Conservation (phyloP, 768 basidiomycete genomes). For the Suillus clintonianus region DNA sequence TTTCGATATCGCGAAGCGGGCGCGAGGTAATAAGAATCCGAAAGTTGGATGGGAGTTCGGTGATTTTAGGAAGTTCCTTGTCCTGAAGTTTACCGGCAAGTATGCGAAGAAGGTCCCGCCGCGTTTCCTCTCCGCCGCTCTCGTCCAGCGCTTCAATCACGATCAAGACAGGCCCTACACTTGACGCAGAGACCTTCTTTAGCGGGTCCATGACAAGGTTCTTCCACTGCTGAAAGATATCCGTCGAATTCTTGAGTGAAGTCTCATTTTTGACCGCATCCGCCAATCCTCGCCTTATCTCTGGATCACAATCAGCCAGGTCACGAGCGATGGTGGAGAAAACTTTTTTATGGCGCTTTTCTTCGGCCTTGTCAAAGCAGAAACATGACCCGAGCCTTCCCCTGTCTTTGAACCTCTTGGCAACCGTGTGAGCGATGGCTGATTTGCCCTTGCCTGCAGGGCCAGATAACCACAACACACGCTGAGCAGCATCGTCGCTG, state of each 20-base stretch:
- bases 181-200: neutral
- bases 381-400: conserved; percentile 14
- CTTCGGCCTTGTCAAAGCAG: conserved; percentile 8
- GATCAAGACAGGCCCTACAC: conserved; percentile 13
- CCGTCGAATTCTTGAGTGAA: neutral
- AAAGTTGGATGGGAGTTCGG: conserved; percentile 8
- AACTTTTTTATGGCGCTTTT: conserved; percentile 9
- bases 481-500: conserved; percentile 1
- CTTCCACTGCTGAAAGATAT: neutral
- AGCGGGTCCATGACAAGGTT: neutral
- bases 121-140: conserved; percentile 7
- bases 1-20: neutral
- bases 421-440: conserved; percentile 10
- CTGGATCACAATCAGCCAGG: conserved; percentile 7
- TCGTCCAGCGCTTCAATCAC: conserved; percentile 27
- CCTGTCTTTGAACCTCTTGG: conserved; percentile 9
- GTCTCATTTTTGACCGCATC: neutral
- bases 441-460: conserved; percentile 28
- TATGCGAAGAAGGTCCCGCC: neutral
- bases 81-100: neutral
- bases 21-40: conserved; percentile 11
- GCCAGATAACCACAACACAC: conserved; percentile 25
- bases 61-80: neutral
- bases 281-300: neutral
- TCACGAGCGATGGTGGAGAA: conserved; percentile 23